Percentiles rank a stretch among this genome's conserved stretches.
Evolutionary conservation across 768 basidiomycete genomes (phyloP).

Genomic region (Rhodotorula diobovata): DNA sequence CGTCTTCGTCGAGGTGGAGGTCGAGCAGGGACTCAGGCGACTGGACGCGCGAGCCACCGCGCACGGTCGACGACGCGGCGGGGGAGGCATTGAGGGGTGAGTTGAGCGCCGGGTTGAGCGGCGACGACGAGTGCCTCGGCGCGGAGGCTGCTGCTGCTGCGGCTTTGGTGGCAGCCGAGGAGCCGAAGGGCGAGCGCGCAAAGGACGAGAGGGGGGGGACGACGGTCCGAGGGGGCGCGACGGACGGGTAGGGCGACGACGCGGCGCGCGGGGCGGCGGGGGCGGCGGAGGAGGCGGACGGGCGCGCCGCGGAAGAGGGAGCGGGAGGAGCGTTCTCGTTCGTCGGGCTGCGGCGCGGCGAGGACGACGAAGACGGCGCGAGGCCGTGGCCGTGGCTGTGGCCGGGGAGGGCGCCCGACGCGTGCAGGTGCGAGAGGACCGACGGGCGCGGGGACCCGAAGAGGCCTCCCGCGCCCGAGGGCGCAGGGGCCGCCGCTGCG

Average conservation of each 20-base stretch:
- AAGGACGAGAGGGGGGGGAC: neutral
- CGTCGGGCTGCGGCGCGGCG: neutral
- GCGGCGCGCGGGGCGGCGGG: neutral
- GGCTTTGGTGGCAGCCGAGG: no score
- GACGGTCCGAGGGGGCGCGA: neutral
- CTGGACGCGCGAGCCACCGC: neutral
- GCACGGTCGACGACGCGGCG: neutral
- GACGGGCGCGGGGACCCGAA: neutral
- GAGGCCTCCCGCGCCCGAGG: neutral
- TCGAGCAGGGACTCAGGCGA: neutral
- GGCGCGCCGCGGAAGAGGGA: neutral
- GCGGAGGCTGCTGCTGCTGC: neutral
- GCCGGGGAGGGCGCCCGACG: no score
- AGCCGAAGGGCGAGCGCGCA: neutral
- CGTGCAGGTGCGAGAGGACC: neutral
- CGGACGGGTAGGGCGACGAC: neutral
- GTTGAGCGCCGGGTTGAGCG: slow-evolving; percentile 27
- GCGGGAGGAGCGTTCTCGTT: slow-evolving; percentile 10
- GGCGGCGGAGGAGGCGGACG: neutral
- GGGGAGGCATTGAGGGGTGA: slow-evolving; percentile 23
- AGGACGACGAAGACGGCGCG: no score
- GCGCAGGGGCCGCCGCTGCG: neutral
- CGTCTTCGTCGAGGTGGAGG: neutral
- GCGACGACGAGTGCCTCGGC: neutral
- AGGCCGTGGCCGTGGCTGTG: no score